phyloP scores from a whole-genome alignment of 202 grass and related monocot species.

The Dendrocalamus latiflorus region DNA sequence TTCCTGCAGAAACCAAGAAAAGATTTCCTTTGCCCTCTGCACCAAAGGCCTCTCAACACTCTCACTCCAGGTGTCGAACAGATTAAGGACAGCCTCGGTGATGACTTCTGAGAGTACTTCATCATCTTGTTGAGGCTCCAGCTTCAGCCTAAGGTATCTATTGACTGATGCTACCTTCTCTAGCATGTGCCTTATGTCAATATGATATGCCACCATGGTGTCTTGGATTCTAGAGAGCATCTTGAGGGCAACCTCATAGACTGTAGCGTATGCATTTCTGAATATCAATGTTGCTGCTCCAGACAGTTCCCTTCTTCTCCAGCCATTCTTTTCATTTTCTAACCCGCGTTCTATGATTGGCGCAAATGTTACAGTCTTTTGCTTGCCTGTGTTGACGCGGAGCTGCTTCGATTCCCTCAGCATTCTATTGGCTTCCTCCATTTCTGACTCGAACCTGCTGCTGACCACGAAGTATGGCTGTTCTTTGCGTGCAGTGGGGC shows the following conservation, averaged over 20 bases:
- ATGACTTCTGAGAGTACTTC: slow-evolving; percentile 41
- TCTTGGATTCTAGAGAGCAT: slow-evolving; percentile 42
- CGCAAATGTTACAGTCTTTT: slow-evolving; percentile 27
- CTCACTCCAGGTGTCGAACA: slow-evolving; percentile 15
- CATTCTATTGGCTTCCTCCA: slow-evolving; percentile 65
- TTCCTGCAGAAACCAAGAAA: slow-evolving; percentile 28
- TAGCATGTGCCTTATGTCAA: slow-evolving; percentile 35
- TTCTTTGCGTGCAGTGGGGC: slow-evolving; percentile 33
- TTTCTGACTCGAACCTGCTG: slow-evolving; percentile 57
- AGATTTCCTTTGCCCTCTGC: slow-evolving; percentile 26
- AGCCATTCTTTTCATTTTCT: background rate
- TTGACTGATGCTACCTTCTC: slow-evolving; percentile 33
- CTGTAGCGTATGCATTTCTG: slow-evolving; percentile 3
- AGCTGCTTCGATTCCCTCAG: slow-evolving; percentile 47
- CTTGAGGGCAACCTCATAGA: slow-evolving; percentile 28
- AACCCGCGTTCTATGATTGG: slow-evolving; percentile 2
- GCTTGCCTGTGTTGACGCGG: slow-evolving; percentile 35
- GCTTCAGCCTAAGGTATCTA: slow-evolving; percentile 49
- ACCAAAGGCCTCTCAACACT: slow-evolving; percentile 27
- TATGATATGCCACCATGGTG: slow-evolving; percentile 22
- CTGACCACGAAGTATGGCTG: slow-evolving; percentile 37
- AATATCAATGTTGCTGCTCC: slow-evolving; percentile 22
- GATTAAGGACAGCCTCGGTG: slow-evolving; percentile 38
- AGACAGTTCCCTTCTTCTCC: slow-evolving; percentile 12
- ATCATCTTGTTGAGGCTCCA: slow-evolving; percentile 54